Percentiles rank a stretch among this genome's conserved stretches.
phyloP scores from a whole-genome alignment of 2,329 filamentous ascomycete genomes.

The Pestalotiopsis sp. region DNA sequence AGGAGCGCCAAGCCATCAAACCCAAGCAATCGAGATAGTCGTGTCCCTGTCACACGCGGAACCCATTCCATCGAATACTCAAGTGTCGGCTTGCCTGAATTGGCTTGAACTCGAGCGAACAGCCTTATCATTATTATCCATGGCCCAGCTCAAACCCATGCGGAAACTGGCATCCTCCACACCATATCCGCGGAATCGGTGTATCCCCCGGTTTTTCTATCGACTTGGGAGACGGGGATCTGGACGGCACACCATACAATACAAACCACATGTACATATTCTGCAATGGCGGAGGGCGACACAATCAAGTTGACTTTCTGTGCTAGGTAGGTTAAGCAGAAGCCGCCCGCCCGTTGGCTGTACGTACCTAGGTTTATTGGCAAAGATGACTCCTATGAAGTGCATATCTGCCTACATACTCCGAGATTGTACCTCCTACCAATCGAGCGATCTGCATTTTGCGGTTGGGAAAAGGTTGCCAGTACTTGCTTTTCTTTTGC shows the following conservation, averaged over 20 bases:
- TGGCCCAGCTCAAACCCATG: not conserved
- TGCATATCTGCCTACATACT: no score
- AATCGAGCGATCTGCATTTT: not conserved
- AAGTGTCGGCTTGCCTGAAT: conserved; percentile 12
- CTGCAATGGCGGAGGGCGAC: not conserved
- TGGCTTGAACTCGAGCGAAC: not conserved
- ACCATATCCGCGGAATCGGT: not conserved
- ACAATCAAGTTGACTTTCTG: not conserved
- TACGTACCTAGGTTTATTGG: not conserved
- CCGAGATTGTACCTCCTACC: not conserved
- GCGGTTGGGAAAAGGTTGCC: not conserved
- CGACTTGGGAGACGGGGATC: not conserved
- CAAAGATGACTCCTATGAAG: not conserved
- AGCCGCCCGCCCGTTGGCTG: not conserved
- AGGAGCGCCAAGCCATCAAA: conserved; percentile 1
- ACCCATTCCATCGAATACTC: conserved; percentile 1
- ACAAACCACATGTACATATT: not conserved
- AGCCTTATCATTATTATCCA: not conserved
- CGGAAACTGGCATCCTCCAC: conserved; percentile 7
- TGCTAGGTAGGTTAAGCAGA: not conserved
- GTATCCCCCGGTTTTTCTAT: not conserved
- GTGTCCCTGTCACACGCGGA: conserved; percentile 1
- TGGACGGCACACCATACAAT: not conserved
- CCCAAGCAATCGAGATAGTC: not conserved
- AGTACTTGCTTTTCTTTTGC: not conserved